Evolutionary conservation across 2,329 filamentous ascomycete species (phyloP), one percentile per base, ranked within the genome.

Genomic region (Ustilaginoidea virens): DNA sequence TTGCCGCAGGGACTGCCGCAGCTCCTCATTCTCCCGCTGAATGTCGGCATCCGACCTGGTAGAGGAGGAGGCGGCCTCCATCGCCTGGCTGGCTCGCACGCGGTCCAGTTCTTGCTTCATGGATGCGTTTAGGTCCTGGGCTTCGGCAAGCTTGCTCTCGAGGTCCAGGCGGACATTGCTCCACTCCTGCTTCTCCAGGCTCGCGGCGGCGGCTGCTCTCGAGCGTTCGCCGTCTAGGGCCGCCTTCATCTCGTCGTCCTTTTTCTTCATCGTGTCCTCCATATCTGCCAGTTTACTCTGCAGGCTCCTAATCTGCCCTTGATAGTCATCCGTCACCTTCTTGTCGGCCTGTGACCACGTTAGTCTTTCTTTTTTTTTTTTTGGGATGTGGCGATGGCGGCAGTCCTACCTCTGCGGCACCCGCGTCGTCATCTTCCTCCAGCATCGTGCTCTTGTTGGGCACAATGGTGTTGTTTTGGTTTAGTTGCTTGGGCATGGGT

Each of bases 371-470:
- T n/a, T n/a, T n/a, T n/a, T n/a, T n/a, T n/a, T n/a, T n/a, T n/a
- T n/a, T n/a, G n/a, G n/a, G n/a, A n/a, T n/a, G n/a, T n/a, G n/a
- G n/a, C n/a, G n/a, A n/a, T n/a, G n/a, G n/a, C n/a, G n/a, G 11
- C 18, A 27, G 34, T 43, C 52, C 33, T 40, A 63, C 60, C 46
- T 63, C 59, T 13, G 39, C 34, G 13, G 29, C 31, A 15, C 40
- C 41, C 13, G 46, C 63, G 38, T 82, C 81, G 41, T 92, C 85
- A 39, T 92, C 86, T 48, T 96, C 90, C 51, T 98, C 90, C 2
- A 96, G 74, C 76, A 96, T 86, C 1, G 81, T 94, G 45, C 87
- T 92, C 57, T 96, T 98, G 49, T 94, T 96, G 1, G 90, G 90
- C 18, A 96, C 80, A 44, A 96, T 92, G 0, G 85, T 96, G 48